A percentile compares a stretch with the other conserved stretches of the same genome.
Evolutionary conservation across 441 rosid species (phyloP).

Genomic region (Cnidoscolus chayamansa): DNA sequence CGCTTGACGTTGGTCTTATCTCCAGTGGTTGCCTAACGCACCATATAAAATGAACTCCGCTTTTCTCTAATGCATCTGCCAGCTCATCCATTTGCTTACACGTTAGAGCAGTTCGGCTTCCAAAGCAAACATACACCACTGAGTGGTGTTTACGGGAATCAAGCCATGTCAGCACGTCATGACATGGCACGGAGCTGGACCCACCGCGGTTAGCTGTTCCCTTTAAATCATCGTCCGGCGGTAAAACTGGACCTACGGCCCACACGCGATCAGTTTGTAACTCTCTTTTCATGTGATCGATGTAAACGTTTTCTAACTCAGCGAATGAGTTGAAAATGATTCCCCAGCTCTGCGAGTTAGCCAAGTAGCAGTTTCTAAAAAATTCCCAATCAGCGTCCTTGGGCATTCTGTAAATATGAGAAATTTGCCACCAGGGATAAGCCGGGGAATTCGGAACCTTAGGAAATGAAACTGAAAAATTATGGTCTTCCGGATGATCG

Average conservation of each 20-base stretch:
- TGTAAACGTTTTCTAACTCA: conserved; percentile 33
- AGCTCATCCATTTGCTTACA: conserved; percentile 38
- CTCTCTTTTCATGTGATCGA: conserved; percentile 28
- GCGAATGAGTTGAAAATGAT: conserved; percentile 42
- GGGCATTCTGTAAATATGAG: conserved; percentile 26
- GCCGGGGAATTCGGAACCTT: conserved; percentile 34
- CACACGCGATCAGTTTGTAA: conserved; percentile 33
- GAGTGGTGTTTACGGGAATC: conserved; percentile 36
- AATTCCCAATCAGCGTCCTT: conserved; percentile 32
- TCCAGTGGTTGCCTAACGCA: conserved; percentile 29
- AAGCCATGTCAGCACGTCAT: conserved; percentile 38
- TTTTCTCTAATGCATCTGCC: conserved; percentile 39
- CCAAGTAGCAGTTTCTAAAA: conserved; percentile 14
- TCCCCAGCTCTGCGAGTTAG: conserved; percentile 37
- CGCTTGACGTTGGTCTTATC: conserved; percentile 11
- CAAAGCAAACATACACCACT: conserved; percentile 54
- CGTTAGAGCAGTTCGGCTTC: conserved; percentile 41
- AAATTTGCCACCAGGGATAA: conserved; percentile 40
- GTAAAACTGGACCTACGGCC: conserved; percentile 45
- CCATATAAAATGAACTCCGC: conserved; percentile 43
- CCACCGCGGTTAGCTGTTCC: conserved; percentile 30
- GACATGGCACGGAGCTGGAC: conserved; percentile 10
- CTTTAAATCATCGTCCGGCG: conserved; percentile 4
- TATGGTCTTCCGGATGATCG: conserved; percentile 4
- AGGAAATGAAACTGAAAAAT: conserved; percentile 19